Conservation (phyloP, 139 green algal species). For the Picochlorum sp. region DNA sequence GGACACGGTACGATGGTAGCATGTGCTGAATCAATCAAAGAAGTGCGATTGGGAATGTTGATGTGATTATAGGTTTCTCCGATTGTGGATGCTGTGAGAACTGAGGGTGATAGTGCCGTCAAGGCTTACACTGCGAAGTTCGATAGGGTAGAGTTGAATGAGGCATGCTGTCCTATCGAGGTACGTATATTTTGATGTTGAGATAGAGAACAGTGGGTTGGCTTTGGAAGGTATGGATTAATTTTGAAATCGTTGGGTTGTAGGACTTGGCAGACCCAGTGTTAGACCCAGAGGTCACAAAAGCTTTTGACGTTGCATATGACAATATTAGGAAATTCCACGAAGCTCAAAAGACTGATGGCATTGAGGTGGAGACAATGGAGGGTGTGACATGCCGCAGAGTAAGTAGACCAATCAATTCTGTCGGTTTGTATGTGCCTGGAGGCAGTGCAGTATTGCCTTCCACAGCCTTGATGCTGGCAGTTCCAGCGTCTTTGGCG, state of each 20-base stretch:
- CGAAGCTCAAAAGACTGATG: conserved; percentile 55
- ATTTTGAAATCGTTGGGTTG: neutral
- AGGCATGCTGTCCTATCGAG: conserved; percentile 65
- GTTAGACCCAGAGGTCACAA: conserved; percentile 56
- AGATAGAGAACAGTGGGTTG: neutral
- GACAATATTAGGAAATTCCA: conserved; percentile 94
- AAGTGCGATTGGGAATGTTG: neutral
- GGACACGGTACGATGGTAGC: conserved; percentile 46
- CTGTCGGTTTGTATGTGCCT: conserved; percentile 94
- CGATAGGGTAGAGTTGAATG: conserved; percentile 63
- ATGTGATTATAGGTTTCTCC: conserved; percentile 62
- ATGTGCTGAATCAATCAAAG: neutral
- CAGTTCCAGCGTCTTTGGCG: conserved; percentile 77
- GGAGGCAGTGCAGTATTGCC: conserved; percentile 94
- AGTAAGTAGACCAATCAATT: conserved; percentile 52
- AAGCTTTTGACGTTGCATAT: conserved; percentile 90
- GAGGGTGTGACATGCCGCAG: conserved; percentile 81
- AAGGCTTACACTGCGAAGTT: conserved; percentile 83
- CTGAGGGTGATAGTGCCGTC: conserved; percentile 83
- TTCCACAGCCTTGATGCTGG: conserved; percentile 90
- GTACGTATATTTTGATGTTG: conserved; percentile 26
- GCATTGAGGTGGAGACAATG: conserved; percentile 78
- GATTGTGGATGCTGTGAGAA: conserved; percentile 81
- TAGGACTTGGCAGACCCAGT: conserved; percentile 48
- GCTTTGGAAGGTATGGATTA: neutral